Percentiles rank a stretch among this genome's conserved stretches.
These are phyloP conservation scores for Phytophthora tubulina DNA, from an alignment of 352 stramenopile species.

Conservation along the genomic window DNA sequence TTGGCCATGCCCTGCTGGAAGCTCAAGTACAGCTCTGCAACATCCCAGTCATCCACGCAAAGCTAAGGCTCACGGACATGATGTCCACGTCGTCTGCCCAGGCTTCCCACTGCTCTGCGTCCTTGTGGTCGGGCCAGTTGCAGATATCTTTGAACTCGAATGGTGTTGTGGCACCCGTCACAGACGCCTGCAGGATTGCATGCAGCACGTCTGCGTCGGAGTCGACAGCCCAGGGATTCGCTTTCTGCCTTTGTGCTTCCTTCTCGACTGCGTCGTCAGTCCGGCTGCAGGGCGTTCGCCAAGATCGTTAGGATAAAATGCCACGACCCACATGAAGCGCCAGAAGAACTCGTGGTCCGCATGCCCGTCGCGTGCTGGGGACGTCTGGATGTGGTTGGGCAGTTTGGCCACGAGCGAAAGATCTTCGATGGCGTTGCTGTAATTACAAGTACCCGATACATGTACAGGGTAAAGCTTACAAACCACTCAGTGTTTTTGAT, in stretches of 20 bases:
- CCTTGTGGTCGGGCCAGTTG: background rate
- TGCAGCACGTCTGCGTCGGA: constrained; percentile 23
- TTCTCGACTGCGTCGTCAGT: too few species aligned
- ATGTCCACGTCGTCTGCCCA: constrained; percentile 50
- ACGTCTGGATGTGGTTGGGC: too few species aligned
- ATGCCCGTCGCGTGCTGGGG: too few species aligned
- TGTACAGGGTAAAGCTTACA: too few species aligned
- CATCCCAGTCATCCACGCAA: constrained; percentile 34
- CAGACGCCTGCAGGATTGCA: constrained; percentile 37
- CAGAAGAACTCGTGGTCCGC: too few species aligned
- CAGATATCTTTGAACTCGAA: constrained; percentile 42
- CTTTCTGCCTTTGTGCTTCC: background rate
- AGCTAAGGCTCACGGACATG: constrained; percentile 48
- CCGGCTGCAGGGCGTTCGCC: too few species aligned
- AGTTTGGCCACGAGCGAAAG: too few species aligned
- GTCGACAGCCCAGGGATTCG: constrained; percentile 12
- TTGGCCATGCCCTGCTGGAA: constrained; percentile 36
- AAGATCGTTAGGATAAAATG: too few species aligned
- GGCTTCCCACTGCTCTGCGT: constrained; percentile 28
- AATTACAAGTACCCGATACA: too few species aligned
- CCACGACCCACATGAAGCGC: too few species aligned
- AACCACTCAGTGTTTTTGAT: too few species aligned
- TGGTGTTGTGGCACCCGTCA: constrained; percentile 27
- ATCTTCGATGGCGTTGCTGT: too few species aligned
- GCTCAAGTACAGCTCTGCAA: constrained; percentile 28